A percentile compares a stretch with the other conserved stretches of the same genome.
phyloP scores from a whole-genome alignment of 495 filamentous ascomycete genomes.

The Daldinia decipiens region DNA sequence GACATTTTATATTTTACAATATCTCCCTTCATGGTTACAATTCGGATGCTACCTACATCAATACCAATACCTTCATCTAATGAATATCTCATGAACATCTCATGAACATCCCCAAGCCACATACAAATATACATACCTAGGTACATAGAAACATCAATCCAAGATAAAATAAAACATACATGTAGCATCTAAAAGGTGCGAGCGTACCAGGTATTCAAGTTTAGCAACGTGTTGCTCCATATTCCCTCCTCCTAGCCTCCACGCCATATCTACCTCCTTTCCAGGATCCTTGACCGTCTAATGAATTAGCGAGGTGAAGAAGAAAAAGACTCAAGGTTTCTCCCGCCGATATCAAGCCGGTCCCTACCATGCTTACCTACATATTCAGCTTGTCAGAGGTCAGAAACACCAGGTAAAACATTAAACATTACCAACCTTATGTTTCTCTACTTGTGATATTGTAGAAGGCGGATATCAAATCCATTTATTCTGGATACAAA shows the following conservation, averaged over 20 bases:
- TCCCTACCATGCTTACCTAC: background rate
- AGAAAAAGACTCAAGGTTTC: slow-evolving; percentile 32
- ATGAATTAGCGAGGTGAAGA: slow-evolving; percentile 8
- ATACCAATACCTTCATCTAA: background rate
- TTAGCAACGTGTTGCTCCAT: slow-evolving; percentile 5
- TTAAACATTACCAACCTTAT: too few relatives aligned
- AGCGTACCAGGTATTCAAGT: slow-evolving; percentile 2
- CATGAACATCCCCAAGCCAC: background rate
- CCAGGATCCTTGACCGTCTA: slow-evolving; percentile 28
- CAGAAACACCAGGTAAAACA: too few relatives aligned
- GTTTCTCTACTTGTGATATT: too few relatives aligned
- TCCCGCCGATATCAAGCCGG: slow-evolving; percentile 26
- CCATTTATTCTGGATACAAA: slow-evolving; percentile 16
- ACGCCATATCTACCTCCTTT: slow-evolving; percentile 12
- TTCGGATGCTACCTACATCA: slow-evolving; percentile 1
- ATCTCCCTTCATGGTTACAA: slow-evolving; percentile 6
- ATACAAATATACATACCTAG: background rate
- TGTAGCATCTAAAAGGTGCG: background rate
- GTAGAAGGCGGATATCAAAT: slow-evolving; percentile 19
- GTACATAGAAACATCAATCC: background rate
- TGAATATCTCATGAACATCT: too few relatives aligned
- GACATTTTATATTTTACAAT: slow-evolving; percentile 8
- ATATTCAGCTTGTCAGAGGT: too few relatives aligned
- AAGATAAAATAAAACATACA: background rate
- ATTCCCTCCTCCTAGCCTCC: slow-evolving; percentile 2